These are phyloP conservation scores for Raphidocelis subcapitata DNA, from an alignment of 139 green algal genomes.

Conservation along the genomic window DNA sequence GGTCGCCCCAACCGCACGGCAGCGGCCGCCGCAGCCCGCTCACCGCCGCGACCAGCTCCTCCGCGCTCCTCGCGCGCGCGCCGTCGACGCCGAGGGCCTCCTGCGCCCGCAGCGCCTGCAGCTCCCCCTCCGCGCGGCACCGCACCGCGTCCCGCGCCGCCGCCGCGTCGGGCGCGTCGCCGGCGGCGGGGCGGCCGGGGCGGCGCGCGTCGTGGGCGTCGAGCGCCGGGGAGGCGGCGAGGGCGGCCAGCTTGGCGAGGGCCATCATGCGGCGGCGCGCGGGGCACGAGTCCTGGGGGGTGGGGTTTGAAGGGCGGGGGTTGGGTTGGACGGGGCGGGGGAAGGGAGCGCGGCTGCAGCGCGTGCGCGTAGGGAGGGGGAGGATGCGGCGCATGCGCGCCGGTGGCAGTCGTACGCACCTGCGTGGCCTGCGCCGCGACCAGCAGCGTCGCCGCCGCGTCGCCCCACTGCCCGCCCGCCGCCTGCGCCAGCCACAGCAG, in stretches of 20 bases:
- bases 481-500: slow-evolving; percentile 32
- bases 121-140: too few species aligned
- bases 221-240: background rate
- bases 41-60: too few species aligned
- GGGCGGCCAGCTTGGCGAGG: slow-evolving; percentile 16
- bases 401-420: background rate
- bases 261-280: slow-evolving; percentile 5
- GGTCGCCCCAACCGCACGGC: too few species aligned
- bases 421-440: slow-evolving; percentile 1
- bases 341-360: background rate
- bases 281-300: background rate
- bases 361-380: background rate
- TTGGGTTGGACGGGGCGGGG: background rate
- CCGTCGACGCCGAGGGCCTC: too few species aligned
- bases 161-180: too few species aligned
- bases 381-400: background rate
- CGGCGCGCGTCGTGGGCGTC: too few species aligned
- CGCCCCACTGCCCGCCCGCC: background rate
- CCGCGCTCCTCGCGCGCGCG: too few species aligned
- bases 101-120: too few species aligned
- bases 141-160: too few species aligned
- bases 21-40: too few species aligned
- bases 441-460: slow-evolving; percentile 8
- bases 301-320: background rate
- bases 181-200: too few species aligned